Evolutionary conservation across 2,329 filamentous ascomycete species (phyloP).

Genomic region (Neurospora sp.): DNA sequence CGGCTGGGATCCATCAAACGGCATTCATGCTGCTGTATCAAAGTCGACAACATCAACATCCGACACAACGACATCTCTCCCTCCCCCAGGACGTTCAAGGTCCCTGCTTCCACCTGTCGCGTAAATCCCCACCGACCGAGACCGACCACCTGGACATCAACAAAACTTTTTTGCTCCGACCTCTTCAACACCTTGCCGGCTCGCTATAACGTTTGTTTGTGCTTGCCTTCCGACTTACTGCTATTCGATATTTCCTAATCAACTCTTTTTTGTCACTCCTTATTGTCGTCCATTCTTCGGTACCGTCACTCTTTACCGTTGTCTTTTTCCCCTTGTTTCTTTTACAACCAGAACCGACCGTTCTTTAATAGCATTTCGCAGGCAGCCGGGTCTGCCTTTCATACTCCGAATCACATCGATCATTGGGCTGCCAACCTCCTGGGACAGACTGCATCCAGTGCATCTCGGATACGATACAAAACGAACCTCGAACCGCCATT

Average conservation of each 20-base stretch:
- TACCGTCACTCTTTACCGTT: slow-evolving; percentile 1
- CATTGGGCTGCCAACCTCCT: background rate
- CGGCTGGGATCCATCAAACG: slow-evolving; percentile 7
- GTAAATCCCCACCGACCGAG: background rate
- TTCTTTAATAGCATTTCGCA: background rate
- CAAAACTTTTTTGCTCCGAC: background rate
- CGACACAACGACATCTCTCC: slow-evolving; percentile 1
- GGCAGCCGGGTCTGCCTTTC: slow-evolving; percentile 13
- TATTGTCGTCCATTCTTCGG: slow-evolving; percentile 3
- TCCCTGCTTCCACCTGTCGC: slow-evolving; percentile 4
- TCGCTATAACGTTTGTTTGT: background rate
- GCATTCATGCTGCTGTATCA: slow-evolving; percentile 10
- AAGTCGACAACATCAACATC: slow-evolving; percentile 8
- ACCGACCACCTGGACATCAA: slow-evolving; percentile 1
- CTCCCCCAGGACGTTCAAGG: background rate
- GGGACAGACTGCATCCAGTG: slow-evolving; percentile 8
- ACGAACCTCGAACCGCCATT: slow-evolving; percentile 1
- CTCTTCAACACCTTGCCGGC: slow-evolving; percentile 2
- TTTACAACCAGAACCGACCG: background rate
- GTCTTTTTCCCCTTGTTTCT: background rate
- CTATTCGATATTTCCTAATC: slow-evolving; percentile 2
- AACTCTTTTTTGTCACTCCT: slow-evolving; percentile 3
- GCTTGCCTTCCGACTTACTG: slow-evolving; percentile 1
- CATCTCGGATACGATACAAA: slow-evolving; percentile 3
- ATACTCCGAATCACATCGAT: slow-evolving; percentile 1